Evolutionary conservation across 345 rosid species (phyloP), one percentile per base, ranked within the genome.

Genomic region (Atalantia buxifolia): DNA sequence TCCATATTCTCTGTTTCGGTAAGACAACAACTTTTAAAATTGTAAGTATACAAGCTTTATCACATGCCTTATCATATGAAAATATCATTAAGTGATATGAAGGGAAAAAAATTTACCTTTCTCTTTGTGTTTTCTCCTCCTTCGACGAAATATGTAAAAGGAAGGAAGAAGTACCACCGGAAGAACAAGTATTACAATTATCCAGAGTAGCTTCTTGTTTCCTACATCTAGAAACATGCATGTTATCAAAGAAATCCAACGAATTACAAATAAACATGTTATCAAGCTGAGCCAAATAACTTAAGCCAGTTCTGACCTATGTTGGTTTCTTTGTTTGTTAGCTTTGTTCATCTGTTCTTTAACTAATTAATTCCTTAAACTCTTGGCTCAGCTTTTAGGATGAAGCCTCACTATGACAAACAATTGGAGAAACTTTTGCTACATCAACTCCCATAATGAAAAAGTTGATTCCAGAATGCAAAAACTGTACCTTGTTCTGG

Each of bases 81-180:
- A 25, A 40, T 19, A 8, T 7, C 68, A 74, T 2, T 40, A n/a
- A 10, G 25, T 5, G 10, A 60, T 60, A 12, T 40, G 45, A 40
- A 48, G 21, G 19, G 25, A 9, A 28, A 35, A 35, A 12, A 38
- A 61, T 7, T 2, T 4, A 30, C 82, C 78, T 74, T 59, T 57
- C 18, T 56, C 45, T 74, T 19, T 67, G 30, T 28, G 31, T 14
- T 35, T 79, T 21, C 56, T 67, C 78, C 40, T 73, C 63, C 77
- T 10, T 8, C 8, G 27, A 45, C 14, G 31, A 66, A 67, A 27
- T 22, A 67, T 16, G 74, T 6, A 45, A 63, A 50, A 60, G 4
- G 64, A 27, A 42, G 6, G 53, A 28, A 73, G 74, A 4, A 12
- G 1, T 55, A 79, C 57, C 57, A 5, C 0, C 0, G 57, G 16